A percentile compares a stretch with the other conserved stretches of the same genome.
Evolutionary conservation across 2,329 filamentous ascomycete species (phyloP).

Genomic region (Colletotrichum navitas): DNA sequence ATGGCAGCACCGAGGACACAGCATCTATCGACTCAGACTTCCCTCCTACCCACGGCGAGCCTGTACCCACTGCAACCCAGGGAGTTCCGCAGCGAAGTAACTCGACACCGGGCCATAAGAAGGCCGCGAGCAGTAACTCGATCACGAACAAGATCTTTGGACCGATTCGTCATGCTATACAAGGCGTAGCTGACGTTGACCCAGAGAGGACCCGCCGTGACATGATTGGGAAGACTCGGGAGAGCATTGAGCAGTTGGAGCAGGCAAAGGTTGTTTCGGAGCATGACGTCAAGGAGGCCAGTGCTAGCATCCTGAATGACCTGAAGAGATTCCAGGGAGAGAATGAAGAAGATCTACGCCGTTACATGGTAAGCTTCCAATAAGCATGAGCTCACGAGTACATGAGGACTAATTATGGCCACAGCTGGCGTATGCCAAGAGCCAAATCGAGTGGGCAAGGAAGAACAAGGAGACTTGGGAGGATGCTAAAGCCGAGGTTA

Average conservation of each 20-base stretch:
- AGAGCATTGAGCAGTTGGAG: slow-evolving; percentile 87
- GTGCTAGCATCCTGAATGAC: slow-evolving; percentile 87
- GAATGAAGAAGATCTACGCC: slow-evolving; percentile 93
- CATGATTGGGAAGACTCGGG: slow-evolving; percentile 94
- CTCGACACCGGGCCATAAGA: slow-evolving; percentile 72
- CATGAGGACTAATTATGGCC: not conserved
- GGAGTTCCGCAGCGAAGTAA: slow-evolving; percentile 70
- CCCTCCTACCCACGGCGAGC: slow-evolving; percentile 86
- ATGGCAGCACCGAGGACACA: slow-evolving; percentile 77
- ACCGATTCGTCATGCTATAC: slow-evolving; percentile 92
- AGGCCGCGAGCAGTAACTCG: slow-evolving; percentile 87
- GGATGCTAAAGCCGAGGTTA: slow-evolving; percentile 87
- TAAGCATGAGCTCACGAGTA: not conserved
- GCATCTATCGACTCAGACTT: slow-evolving; percentile 97
- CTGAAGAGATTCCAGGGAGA: slow-evolving; percentile 92
- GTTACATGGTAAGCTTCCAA: slow-evolving; percentile 86
- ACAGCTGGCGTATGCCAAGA: slow-evolving; percentile 91
- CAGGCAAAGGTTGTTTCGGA: slow-evolving; percentile 90
- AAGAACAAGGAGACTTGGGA: slow-evolving; percentile 94
- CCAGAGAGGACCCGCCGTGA: slow-evolving; percentile 93
- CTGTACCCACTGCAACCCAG: slow-evolving; percentile 80
- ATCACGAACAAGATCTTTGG: slow-evolving; percentile 96
- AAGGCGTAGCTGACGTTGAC: slow-evolving; percentile 96
- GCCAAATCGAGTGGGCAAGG: slow-evolving; percentile 93
- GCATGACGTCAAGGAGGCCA: slow-evolving; percentile 94